Base-by-base conservation (phyloP, 805 yeast species). In the Teunomyces barrocoloradensis region DNA sequence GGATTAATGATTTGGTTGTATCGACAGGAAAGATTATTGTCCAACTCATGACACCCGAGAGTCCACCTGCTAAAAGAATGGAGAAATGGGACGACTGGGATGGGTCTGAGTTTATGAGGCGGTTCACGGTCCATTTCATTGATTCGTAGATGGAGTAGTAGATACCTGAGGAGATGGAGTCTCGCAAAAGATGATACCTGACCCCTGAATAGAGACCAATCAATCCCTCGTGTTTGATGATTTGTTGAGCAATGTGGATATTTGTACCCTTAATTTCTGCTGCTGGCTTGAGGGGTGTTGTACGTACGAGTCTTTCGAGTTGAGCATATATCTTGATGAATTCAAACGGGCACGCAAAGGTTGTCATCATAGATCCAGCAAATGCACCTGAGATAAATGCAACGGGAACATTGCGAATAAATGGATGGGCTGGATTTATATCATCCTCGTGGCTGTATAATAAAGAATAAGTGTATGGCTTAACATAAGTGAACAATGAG, bases 341-440 rank as follows among this genome's bases (percentile, higher is more conserved):
- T 63, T 89, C 96, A 61, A 89, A 89, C 1, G 96, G 96, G 54
- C 92, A 85, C 2, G 90, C 87, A 62, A 83, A 80, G 5, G 76
- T 30, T 3, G 89, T 76, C 11, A 86, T 81, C 2, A 74, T 65
- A 5, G 79, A 79, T 4, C 96, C 96, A 0, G 94, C 81, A 0
- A 80, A 51, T 3, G 78, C 67, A 4, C 96, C 96, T 0, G 91
- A 73, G 1, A 71, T 37, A 45, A 81, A 73, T 50, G 75, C 68
- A 5, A 71, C 75, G 2, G 75, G 76, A 18, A 70, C 55, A 47
- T 73, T 73, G 30, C 61, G 53, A 28, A 49, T 71, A 56, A 50
- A 75, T 52, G 55, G 87, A 75, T 47, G 79, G 56, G 62, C 71
- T 0, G 50, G 51, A 9, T 36, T 35, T 20, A 42, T 21, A 12